A percentile compares a stretch with the other conserved stretches of the same genome.
phyloP scores from a whole-genome alignment of 257 asterid genomes.

The Verbena officinalis region DNA sequence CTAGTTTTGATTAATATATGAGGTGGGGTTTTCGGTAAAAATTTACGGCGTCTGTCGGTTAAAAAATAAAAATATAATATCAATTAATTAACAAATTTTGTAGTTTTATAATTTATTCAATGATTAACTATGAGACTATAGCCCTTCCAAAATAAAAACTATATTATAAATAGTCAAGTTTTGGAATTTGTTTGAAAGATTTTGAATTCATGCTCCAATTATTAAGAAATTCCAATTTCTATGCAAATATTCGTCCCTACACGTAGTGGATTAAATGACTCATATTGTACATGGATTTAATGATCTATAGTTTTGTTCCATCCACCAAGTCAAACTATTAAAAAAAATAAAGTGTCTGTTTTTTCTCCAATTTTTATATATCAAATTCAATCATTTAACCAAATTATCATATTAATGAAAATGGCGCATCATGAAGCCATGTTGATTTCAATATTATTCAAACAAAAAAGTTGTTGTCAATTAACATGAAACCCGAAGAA shows the following conservation, averaged over 20 bases:
- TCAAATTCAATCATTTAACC: background rate
- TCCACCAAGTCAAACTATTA: background rate
- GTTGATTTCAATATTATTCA: too few species aligned
- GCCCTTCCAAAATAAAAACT: background rate
- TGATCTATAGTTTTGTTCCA: background rate
- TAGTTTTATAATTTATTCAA: too few species aligned
- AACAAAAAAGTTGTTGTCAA: too few species aligned
- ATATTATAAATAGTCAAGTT: background rate
- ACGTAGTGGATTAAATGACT: too few species aligned
- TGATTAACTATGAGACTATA: background rate
- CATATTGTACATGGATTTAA: background rate
- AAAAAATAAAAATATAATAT: background rate
- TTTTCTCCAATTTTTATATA: background rate
- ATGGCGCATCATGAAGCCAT: background rate
- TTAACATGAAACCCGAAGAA: too few species aligned
- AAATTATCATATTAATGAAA: background rate
- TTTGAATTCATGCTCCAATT: constrained; percentile 10
- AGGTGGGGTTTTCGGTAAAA: too few species aligned
- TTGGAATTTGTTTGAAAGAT: background rate
- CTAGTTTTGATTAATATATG: too few species aligned
- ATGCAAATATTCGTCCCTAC: background rate
- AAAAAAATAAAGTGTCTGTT: background rate
- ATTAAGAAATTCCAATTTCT: background rate
- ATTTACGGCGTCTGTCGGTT: too few species aligned
- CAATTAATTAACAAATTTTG: background rate